These are phyloP conservation scores for Pochonia chlamydosporia DNA, from an alignment of 2,329 filamentous ascomycete genomes.

Conservation along the genomic window DNA sequence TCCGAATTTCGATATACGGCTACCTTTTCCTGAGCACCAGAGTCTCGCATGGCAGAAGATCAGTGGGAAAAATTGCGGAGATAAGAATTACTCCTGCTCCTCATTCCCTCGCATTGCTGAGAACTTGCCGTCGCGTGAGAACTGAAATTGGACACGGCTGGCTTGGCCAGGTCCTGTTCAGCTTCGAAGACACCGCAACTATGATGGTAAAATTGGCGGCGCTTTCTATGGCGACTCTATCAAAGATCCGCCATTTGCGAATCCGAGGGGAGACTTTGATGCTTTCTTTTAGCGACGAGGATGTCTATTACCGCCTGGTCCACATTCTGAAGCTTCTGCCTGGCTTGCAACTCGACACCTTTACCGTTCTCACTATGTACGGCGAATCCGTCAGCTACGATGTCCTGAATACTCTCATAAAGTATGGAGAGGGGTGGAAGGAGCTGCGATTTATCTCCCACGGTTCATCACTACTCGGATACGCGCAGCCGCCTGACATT, in stretches of 20 bases:
- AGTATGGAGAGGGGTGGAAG: constrained; percentile 8
- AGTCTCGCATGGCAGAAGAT: neutral
- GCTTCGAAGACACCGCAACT: constrained; percentile 3
- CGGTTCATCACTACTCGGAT: constrained; percentile 3
- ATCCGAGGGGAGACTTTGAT: neutral
- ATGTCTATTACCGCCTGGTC: constrained; percentile 1
- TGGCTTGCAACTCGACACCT: constrained; percentile 8
- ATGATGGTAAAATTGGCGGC: constrained; percentile 9
- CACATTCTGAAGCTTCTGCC: constrained; percentile 5
- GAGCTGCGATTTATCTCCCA: constrained; percentile 10
- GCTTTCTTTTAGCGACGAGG: neutral
- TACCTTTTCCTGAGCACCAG: neutral
- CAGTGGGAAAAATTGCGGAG: neutral
- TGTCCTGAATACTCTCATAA: constrained; percentile 4
- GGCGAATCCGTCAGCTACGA: neutral
- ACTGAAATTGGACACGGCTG: constrained; percentile 10
- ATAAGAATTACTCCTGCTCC: neutral
- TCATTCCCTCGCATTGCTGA: neutral
- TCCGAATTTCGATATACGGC: neutral
- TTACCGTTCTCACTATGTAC: neutral
- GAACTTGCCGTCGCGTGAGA: constrained; percentile 6
- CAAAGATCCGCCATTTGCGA: constrained; percentile 6
- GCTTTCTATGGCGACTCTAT: neutral
- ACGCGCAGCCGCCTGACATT: neutral
- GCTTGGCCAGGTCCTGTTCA: constrained; percentile 8